Evolutionary conservation across 352 stramenopile genomes (phyloP).

Genomic region (Aphanomyces invadans): DNA sequence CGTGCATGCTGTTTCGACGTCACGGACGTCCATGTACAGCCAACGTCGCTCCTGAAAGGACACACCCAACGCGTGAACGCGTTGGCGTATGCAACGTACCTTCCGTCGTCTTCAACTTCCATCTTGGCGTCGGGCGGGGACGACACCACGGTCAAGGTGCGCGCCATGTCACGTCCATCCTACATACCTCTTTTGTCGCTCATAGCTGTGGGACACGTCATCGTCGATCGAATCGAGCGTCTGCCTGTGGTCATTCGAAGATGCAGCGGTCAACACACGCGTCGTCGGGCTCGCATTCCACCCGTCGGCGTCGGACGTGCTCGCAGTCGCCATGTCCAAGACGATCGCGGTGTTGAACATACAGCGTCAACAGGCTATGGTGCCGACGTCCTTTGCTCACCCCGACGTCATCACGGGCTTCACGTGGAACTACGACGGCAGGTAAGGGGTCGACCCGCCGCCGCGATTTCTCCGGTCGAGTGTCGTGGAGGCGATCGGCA

Average conservation of each 20-base stretch:
- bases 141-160: slow-evolving; percentile 43
- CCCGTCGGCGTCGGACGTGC: slow-evolving; percentile 40
- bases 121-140: slow-evolving; percentile 53
- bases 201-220: slow-evolving; percentile 53
- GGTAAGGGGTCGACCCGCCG: too few species aligned
- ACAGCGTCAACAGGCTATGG: slow-evolving; percentile 24
- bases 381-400: slow-evolving; percentile 24
- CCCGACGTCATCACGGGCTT: slow-evolving; percentile 30
- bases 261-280: slow-evolving; percentile 11
- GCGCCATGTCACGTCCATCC: not conserved
- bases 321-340: slow-evolving; percentile 38
- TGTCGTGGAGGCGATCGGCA: too few species aligned
- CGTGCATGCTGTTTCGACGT: not conserved
- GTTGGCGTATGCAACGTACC: slow-evolving; percentile 53
- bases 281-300: slow-evolving; percentile 43
- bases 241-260: slow-evolving; percentile 24
- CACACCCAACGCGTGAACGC: slow-evolving; percentile 55
- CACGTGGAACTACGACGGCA: slow-evolving; percentile 68
- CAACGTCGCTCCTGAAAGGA: slow-evolving; percentile 42
- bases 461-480: too few species aligned
- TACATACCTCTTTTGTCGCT: not conserved
- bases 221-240: slow-evolving; percentile 7
- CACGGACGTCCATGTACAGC: slow-evolving; percentile 25
- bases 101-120: slow-evolving; percentile 17
- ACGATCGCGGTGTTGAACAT: slow-evolving; percentile 46